Base-by-base conservation (phyloP, 179 eudicot species). In the Silene noctiflora region DNA sequence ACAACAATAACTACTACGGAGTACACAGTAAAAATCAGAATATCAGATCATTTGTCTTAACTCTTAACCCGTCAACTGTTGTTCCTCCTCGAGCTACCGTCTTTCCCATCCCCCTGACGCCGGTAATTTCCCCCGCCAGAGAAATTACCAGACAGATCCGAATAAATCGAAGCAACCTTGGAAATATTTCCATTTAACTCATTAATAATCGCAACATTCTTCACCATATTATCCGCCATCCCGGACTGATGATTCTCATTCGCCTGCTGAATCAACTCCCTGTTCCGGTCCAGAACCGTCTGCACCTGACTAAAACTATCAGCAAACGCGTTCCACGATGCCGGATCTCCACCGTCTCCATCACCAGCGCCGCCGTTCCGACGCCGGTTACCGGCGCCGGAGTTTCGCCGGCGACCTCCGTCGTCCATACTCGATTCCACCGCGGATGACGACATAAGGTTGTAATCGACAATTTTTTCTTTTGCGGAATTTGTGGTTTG, bases 201-300 rank as follows among this genome's bases (percentile, higher is more conserved):
- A 65, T 89, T 85, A 62, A 90, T 93, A 12, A 93, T 81, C 4
- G 93, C 84, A 3, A 88, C 91, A 31, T 91, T 93, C 74, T 91
- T 84, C n/a, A 76, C 76, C 83, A 93, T 80, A 58, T 91, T 89
- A 71, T 87, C 92, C 2, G 90, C 90, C 71, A 85, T 69, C 70
- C 85, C 82, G 1, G 96, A 92, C 62, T 89, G 91, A n/a, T 92
- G 98, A 67, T 93, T 93, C 85, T 88, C 90, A 69, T 91, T 91
- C n/a, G 91, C 91, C 74, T 89, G 91, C 71, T 88, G 87, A 78
- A 91, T 93, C 80, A 91, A 60, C 80, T 77, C 77, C 75, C 90
- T 81, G 82, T 93, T 93, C 73, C 89, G 89, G 71, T 93, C 95
- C 75, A 93, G 59, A 75, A 93, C 86, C 79, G 88, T 76, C 58